phyloP scores from a whole-genome alignment of 352 stramenopile genomes.

The Globisporangium recalcitrans region DNA sequence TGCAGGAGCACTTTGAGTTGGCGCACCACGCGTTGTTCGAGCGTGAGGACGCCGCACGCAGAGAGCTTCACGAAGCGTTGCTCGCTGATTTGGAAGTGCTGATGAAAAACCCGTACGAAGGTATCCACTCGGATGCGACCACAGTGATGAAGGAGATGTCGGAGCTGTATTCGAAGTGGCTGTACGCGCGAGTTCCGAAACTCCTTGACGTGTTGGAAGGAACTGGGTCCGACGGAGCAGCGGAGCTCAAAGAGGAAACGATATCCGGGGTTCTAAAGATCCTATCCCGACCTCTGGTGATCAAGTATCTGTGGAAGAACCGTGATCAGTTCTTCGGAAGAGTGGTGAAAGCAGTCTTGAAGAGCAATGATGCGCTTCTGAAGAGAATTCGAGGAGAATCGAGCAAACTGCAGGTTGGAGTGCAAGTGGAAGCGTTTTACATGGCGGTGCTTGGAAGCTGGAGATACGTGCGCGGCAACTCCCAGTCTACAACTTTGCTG shows the following conservation, averaged over 20 bases:
- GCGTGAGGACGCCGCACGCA: conserved; percentile 13
- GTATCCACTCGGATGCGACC: conserved; percentile 34
- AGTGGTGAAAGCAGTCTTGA: conserved; percentile 40
- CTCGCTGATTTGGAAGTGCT: conserved; percentile 43
- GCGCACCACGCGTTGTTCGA: conserved; percentile 34
- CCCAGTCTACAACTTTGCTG: conserved; percentile 20
- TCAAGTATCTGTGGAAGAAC: conserved; percentile 46
- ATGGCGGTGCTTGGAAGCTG: conserved; percentile 45
- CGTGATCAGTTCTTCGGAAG: conserved; percentile 30
- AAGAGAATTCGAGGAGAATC: conserved; percentile 51
- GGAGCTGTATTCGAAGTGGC: conserved; percentile 51
- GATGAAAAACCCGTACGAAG: conserved; percentile 53
- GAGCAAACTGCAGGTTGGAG: conserved; percentile 49
- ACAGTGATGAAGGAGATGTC: conserved; percentile 46
- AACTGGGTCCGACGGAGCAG: conserved; percentile 12
- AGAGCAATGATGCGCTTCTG: conserved; percentile 40
- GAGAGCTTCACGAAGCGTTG: conserved; percentile 36
- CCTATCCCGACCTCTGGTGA: conserved; percentile 32
- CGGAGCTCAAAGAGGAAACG: conserved; percentile 38
- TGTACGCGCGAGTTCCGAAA: conserved; percentile 34
- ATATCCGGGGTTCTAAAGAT: conserved; percentile 33
- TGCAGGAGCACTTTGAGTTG: conserved; percentile 60
- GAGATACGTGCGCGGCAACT: conserved; percentile 34
- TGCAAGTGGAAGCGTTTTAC: conserved; percentile 52
- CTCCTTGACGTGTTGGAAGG: conserved; percentile 47